Evolutionary conservation across 768 basidiomycete genomes (phyloP), one percentile per base, ranked within the genome.

Genomic region (Lentinus tigrinus): DNA sequence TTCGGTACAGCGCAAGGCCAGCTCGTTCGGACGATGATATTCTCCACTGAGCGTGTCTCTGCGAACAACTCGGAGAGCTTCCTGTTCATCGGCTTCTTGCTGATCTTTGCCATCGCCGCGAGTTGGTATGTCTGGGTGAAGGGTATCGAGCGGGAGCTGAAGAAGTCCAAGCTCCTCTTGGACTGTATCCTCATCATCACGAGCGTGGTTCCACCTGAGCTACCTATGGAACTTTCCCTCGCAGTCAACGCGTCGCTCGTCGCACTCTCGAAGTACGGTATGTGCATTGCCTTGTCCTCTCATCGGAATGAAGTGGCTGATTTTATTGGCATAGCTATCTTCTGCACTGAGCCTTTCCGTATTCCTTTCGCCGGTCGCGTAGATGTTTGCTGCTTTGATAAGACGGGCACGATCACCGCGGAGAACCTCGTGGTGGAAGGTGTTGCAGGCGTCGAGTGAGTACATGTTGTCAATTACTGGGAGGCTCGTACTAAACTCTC

Each of bases 81-180:
- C 85, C 74, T 98, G 56, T 99, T 99, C 77, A 98, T 99, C 60
- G 97, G 95, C 3, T 98, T 99, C 81, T 78, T 98, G 16, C 85
- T 98, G 54, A 91, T 98, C 61, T 98, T 99, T 69, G 97, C 97
- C 40, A 90, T 98, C 64, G 96, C 96, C 31, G 97, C 97, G 0
- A 93, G 90, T 67, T 96, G 95, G 82, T 98, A 99, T 75, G 97
- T 98, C 24, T 98, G 97, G 97, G 83, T 88, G 28, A 93, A 95
- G 78, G 96, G 95, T 64, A 89, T 98, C 47, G 95, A 97, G 71
- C 80, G 94, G 57, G 87, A 91, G 36, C 78, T 97, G 70, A 95
- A 95, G 72, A 97, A 97, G 76, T 92, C 89, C 23, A 99, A 99
- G 73, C 78, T 99, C 3, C 75, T 99, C 4, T 81, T 98, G 44